Evolutionary conservation across 371 early-diverging fungal genomes (phyloP).

Genomic region (Conidiobolus coronatus): DNA sequence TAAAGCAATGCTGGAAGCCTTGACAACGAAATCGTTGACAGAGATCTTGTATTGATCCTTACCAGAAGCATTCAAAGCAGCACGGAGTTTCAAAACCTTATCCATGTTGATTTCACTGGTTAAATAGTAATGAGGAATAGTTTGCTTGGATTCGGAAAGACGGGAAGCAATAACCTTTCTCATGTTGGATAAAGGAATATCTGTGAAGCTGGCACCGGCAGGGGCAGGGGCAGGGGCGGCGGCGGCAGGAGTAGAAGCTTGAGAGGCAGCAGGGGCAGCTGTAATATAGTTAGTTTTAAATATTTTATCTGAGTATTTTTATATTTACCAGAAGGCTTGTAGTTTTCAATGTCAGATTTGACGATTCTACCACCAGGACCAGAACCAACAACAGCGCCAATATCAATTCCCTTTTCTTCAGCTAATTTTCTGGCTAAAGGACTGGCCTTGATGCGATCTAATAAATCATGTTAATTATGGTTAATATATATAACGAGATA

Average conservation of each 20-base stretch:
- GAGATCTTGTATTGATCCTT: constrained; percentile 87
- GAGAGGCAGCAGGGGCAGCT: constrained; percentile 15
- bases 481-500: no score
- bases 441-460: constrained; percentile 60
- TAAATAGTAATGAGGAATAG: constrained; percentile 89
- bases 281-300: constrained; percentile 3
- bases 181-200: constrained; percentile 77
- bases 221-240: constrained; percentile 22
- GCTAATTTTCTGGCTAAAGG: constrained; percentile 82
- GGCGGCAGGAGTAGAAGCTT: constrained; percentile 15
- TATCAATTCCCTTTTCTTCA: constrained; percentile 49
- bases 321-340: constrained; percentile 16
- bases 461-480: not conserved
- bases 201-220: constrained; percentile 31
- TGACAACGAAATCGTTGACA: constrained; percentile 95
- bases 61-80: constrained; percentile 62
- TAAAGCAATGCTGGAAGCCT: constrained; percentile 79
- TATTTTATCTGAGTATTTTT: not conserved
- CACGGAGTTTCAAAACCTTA: constrained; percentile 60
- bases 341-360: constrained; percentile 73
- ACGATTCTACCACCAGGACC: constrained; percentile 82
- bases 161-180: constrained; percentile 76
- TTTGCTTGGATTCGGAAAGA: constrained; percentile 66
- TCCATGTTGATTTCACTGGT: constrained; percentile 77
- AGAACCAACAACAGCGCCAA: constrained; percentile 57